Conservation (phyloP, 371 early-diverging fungal species). For the Rhizopus microsporus region DNA sequence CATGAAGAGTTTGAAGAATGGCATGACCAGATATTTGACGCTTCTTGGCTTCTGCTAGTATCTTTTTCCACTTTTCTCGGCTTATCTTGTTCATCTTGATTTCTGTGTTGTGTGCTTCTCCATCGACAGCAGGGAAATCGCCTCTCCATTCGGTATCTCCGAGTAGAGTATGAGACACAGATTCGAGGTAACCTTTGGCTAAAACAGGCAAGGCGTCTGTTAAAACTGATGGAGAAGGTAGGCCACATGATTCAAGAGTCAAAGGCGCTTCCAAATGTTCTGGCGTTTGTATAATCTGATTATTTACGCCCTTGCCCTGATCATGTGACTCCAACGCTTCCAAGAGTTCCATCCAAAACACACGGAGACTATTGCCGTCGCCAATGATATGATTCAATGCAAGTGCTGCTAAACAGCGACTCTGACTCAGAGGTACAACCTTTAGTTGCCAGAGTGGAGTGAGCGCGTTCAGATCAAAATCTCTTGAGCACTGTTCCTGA, state of each 20-base stretch:
- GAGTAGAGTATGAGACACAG: slow-evolving; percentile 15
- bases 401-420: neutral
- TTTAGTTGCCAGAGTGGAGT: slow-evolving; percentile 42
- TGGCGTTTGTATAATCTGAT: neutral
- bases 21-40: slow-evolving; percentile 37
- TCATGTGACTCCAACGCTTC: slow-evolving; percentile 6
- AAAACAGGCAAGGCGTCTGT: slow-evolving; percentile 22
- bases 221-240: slow-evolving; percentile 17
- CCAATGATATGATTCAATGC: slow-evolving; percentile 25
- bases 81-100: slow-evolving; percentile 19
- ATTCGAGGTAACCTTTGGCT: slow-evolving; percentile 6
- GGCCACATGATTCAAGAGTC: slow-evolving; percentile 26
- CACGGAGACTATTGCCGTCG: slow-evolving; percentile 39
- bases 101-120: slow-evolving; percentile 25
- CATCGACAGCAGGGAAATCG: slow-evolving; percentile 27
- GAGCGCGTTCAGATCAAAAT: slow-evolving; percentile 27
- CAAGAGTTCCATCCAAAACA: slow-evolving; percentile 35
- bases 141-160: slow-evolving; percentile 34
- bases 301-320: neutral
- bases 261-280: slow-evolving; percentile 8
- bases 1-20: slow-evolving; percentile 22
- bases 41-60: slow-evolving; percentile 22
- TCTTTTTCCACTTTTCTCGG: slow-evolving; percentile 11
- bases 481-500: slow-evolving; percentile 10
- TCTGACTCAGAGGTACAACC: slow-evolving; percentile 14